Evolutionary conservation across 495 filamentous ascomycete species (phyloP).

Genomic region (Xylaria venustula): DNA sequence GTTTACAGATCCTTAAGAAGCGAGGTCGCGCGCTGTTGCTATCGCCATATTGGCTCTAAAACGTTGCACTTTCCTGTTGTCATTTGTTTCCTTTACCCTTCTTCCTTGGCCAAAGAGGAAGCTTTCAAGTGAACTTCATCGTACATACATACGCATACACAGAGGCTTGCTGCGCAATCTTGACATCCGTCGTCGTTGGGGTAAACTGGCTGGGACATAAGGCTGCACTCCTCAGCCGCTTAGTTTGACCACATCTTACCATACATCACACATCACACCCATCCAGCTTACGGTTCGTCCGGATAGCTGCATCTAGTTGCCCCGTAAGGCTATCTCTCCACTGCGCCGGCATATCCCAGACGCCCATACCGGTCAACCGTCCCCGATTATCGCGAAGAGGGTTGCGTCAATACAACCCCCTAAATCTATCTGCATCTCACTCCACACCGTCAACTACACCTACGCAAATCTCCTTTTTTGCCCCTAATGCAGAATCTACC

Average conservation of each 20-base stretch:
- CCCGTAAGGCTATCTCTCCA: slow-evolving; percentile 4
- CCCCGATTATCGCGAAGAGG: not conserved
- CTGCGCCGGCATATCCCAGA: slow-evolving; percentile 3
- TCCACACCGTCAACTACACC: not conserved
- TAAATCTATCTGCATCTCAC: not conserved
- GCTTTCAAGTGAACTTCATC: not conserved
- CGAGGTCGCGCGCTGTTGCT: not conserved
- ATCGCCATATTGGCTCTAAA: slow-evolving; percentile 1
- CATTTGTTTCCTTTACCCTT: not conserved
- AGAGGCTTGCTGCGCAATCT: not conserved
- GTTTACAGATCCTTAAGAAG: not conserved
- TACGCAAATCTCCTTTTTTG: not conserved
- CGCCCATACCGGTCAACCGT: not conserved
- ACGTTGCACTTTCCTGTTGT: not conserved
- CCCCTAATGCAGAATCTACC: slow-evolving; percentile 38
- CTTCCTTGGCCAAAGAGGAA: not conserved
- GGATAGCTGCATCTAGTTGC: slow-evolving; percentile 13
- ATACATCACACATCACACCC: not conserved
- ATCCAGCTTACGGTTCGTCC: not conserved
- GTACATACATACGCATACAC: not conserved
- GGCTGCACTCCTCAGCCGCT: not conserved
- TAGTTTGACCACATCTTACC: not conserved
- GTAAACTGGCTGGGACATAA: not conserved
- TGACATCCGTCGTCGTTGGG: not conserved
- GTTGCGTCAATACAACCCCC: not conserved